Base-by-base conservation (phyloP, 805 yeast genomes). In the Myxozyma sirexii region DNA sequence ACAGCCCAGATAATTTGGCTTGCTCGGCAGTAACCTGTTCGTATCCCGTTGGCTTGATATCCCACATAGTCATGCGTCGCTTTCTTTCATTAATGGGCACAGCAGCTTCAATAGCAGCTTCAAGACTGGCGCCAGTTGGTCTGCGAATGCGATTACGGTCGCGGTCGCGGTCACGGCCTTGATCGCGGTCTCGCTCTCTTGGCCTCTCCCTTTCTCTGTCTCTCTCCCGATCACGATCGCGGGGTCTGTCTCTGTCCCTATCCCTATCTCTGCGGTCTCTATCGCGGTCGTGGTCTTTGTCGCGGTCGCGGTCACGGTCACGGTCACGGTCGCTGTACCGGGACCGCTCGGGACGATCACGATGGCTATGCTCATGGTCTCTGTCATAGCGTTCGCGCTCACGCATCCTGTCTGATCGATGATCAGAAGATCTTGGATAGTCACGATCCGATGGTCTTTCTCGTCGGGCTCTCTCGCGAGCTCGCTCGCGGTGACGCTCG, bases 1-100 rank as follows among this genome's bases (percentile, higher is more conserved):
- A 90, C 1, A 88, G 72, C 0, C 96, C 96, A 1, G 90, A 82
- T 17, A 87, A 74, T 68, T 90, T 90, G 4, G 94, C 96, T 60
- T 86, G 77, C 62, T 85, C 88, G 0, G 94, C 87, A 1, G 88
- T 80, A 1, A 87, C 84, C 5, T 82, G 80, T 68, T 88, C 94
- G 70, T 87, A 87, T 0, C 90, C 93, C 62, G 78, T 77, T 0
- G 96, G 91, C 35, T 80, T 78, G 24, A 81, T 75, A 52, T 89
- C 94, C 96, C 96, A 90, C 50, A 77, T 74, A 0, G 89, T 78
- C 31, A 69, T 71, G 19, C 76, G 77, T 12, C 85, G 75, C 49
- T 75, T 74, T n/a, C 88, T 71, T 46, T 81, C 75, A 44, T 82
- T 80, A 31, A 89, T 72, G 0, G 86, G 77, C 0, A 76, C 70